Evolutionary conservation across 2,329 filamentous ascomycete species (phyloP).

Genomic region (Cladophialophora bantiana): DNA sequence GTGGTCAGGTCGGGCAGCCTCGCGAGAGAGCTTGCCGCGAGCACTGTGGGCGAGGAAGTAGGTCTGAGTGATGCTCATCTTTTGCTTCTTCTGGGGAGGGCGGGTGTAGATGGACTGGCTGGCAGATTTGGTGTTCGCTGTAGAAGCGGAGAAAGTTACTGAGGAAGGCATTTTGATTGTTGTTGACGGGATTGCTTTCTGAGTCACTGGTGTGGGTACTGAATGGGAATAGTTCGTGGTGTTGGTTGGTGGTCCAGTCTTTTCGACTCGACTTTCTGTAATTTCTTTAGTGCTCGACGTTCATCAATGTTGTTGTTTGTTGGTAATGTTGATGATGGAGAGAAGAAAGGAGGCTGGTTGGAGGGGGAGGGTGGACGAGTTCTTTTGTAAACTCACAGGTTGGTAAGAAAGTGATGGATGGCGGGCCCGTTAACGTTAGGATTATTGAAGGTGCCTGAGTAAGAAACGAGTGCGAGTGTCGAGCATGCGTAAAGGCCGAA

Average conservation of each 20-base stretch:
- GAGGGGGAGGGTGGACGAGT: constrained; percentile 29
- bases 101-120: constrained; percentile 39
- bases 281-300: constrained; percentile 11
- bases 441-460: constrained; percentile 36
- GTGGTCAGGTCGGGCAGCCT: constrained; percentile 90
- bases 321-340: constrained; percentile 25
- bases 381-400: constrained; percentile 37
- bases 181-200: constrained; percentile 20
- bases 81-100: constrained; percentile 60
- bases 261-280: constrained; percentile 14
- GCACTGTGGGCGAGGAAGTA: constrained; percentile 99
- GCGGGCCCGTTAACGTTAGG: constrained; percentile 26
- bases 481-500: constrained; percentile 29
- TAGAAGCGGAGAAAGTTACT: constrained; percentile 38
- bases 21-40: constrained; percentile 90
- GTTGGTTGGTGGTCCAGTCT: constrained; percentile 12
- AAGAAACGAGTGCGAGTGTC: constrained; percentile 26
- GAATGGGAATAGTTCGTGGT: constrained; percentile 6
- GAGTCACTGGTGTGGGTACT: constrained; percentile 33
- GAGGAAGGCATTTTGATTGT: constrained; percentile 41
- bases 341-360: constrained; percentile 21
- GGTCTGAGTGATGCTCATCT: constrained; percentile 97
- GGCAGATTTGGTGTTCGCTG: constrained; percentile 34
- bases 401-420: constrained; percentile 25
- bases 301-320: constrained; percentile 20